Conservation (phyloP, 73 alveolate species). For the Effrenium voratum region DNA sequence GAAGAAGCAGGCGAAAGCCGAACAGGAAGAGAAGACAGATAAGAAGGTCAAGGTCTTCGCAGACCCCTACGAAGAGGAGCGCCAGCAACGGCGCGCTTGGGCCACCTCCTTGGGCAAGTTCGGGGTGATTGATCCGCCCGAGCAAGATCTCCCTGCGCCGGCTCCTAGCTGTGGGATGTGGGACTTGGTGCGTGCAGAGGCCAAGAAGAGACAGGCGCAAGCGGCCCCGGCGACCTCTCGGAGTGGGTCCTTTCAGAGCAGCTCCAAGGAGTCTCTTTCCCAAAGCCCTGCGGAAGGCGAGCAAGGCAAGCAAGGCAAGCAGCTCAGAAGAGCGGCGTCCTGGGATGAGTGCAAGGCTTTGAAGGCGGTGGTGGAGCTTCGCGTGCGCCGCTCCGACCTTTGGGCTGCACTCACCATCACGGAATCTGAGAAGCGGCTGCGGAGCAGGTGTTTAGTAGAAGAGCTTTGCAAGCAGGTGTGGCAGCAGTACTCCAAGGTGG, state of each 20-base stretch:
- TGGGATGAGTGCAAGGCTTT: constrained; percentile 14
- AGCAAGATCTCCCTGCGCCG: constrained; percentile 18
- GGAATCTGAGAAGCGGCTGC: constrained; percentile 28
- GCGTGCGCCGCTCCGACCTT: constrained; percentile 11
- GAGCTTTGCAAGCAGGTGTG: constrained; percentile 50
- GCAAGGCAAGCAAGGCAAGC: no score
- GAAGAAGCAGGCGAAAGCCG: not conserved
- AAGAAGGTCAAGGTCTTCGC: not conserved
- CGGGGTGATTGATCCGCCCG: not conserved
- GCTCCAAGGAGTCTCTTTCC: no score
- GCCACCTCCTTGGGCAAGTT: constrained; percentile 67
- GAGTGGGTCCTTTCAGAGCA: not conserved
- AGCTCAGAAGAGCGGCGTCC: no score
- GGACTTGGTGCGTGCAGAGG: constrained; percentile 79
- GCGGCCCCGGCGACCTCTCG: not conserved
- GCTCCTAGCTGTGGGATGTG: constrained; percentile 83
- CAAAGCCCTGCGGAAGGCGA: no score
- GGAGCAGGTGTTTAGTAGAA: constrained; percentile 22
- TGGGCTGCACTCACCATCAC: constrained; percentile 43
- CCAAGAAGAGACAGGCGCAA: constrained; percentile 25
- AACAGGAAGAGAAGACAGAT: not conserved
- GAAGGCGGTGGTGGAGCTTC: constrained; percentile 26
- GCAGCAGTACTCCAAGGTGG: not conserved
- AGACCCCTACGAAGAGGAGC: not conserved
- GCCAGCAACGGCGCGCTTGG: constrained; percentile 45